Base-by-base conservation (phyloP, 1,284 basidiomycete species). In the Ceratobasidium sp. region DNA sequence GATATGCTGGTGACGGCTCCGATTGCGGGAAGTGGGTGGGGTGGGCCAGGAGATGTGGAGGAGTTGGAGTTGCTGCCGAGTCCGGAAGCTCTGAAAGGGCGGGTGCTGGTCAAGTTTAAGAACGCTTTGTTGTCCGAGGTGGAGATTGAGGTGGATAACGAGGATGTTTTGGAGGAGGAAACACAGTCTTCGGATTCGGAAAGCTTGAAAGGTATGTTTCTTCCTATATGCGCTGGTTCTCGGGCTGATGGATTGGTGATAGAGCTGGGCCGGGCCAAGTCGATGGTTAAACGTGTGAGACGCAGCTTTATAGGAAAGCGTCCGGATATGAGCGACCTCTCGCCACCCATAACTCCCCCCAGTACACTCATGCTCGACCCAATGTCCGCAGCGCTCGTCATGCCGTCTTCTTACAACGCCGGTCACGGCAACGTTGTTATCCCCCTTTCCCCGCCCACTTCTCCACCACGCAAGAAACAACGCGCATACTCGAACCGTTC, bases 81-180 rank as follows among this genome's bases (percentile, higher is more conserved):
- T 79, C 98, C 98, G 0, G 91, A 96, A 74, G 88, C 92, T 41
- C 85, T 99, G 63, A 91, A 88, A 79, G 89, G 90, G 13, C 88
- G 88, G 76, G 88, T 99, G 46, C 79, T 99, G 64, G 83, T 99
- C 77, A 99, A 99, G 86, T 92, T 90, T 73, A 83, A 82, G 76
- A 82, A 80, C 13, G 47, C 82, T 35, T 76, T 76, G 9, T 74
- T 84, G 50, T 74, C 61, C 46, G 85, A 86, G 54, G 66, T 85
- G 83, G 11, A 85, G 85, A 16, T 81, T 82, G 16, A 82, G 77
- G 30, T 73, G 76, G 30, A 79, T 84, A 63, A 54, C 49, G 47
- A 75, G 38, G 58, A 64, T 21, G 73, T 55, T 32, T 49, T 35
- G 18, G 49, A 21, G 8, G 49, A 49, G 0, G 82, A 84, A 59